phyloP scores from a whole-genome alignment of 202 grass and related monocot genomes.

The Schoenoplectus triqueter region DNA sequence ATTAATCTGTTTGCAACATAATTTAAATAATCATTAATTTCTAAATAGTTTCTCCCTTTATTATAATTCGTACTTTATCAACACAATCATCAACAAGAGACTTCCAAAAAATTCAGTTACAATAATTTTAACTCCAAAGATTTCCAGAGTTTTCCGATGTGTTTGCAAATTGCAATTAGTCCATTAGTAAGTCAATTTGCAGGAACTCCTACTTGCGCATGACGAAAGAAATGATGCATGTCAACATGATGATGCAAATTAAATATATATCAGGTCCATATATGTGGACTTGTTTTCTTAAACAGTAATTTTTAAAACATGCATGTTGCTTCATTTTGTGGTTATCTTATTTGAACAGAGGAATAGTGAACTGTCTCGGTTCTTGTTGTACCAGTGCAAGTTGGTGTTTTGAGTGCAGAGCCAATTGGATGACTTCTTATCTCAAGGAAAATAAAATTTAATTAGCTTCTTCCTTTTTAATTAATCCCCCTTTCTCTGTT shows the following conservation, averaged over 20 bases:
- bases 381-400: not conserved
- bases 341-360: constrained; percentile 17
- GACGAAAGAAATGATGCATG: not conserved
- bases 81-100: too few species aligned
- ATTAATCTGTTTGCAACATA: too few species aligned
- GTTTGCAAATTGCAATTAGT: not conserved
- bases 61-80: too few species aligned
- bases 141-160: not conserved
- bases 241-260: constrained; percentile 9
- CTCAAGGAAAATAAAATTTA: not conserved
- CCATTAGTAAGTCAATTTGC: not conserved
- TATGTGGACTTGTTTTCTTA: constrained; percentile 14
- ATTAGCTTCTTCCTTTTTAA: not conserved
- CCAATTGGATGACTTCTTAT: constrained; percentile 24
- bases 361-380: constrained; percentile 10
- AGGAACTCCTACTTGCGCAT: not conserved
- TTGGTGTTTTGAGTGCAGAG: constrained; percentile 21
- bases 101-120: not conserved
- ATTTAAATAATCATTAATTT: too few species aligned
- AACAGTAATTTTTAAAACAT: not conserved
- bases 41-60: too few species aligned
- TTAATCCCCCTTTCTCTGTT: not conserved
- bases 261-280: constrained; percentile 6
- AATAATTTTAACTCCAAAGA: not conserved
- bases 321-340: constrained; percentile 31